Percentiles rank a stretch among this genome's conserved stretches.
Evolutionary conservation across 129 eudicot genomes (phyloP).

Genomic region (Lactuca sativa): DNA sequence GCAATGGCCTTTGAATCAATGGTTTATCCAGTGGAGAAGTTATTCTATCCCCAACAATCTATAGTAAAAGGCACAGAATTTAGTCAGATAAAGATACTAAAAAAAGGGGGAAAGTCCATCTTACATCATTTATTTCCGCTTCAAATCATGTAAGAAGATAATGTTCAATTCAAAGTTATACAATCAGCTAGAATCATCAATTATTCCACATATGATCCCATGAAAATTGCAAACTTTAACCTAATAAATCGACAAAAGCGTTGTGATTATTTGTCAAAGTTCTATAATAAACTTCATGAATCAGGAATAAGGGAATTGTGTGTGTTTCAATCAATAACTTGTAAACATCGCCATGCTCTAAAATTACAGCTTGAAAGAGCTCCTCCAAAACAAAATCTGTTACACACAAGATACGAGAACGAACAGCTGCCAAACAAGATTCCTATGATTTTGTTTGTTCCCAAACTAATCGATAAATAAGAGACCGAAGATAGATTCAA

Average conservation of each 20-base stretch:
- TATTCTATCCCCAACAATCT: conserved; percentile 53
- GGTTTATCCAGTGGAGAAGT: conserved; percentile 41
- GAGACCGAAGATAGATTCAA: background rate
- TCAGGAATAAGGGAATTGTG: background rate
- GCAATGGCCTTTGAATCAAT: conserved; percentile 26
- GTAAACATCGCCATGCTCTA: background rate
- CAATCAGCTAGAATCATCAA: conserved; percentile 14
- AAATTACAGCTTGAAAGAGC: background rate
- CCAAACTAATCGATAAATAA: background rate
- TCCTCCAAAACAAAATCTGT: background rate
- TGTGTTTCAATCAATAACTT: background rate
- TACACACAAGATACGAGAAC: background rate
- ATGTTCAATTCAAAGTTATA: background rate
- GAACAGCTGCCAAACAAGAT: background rate
- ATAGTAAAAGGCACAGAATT: conserved; percentile 4
- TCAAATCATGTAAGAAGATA: conserved; percentile 4
- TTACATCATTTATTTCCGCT: conserved; percentile 15
- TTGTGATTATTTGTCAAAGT: background rate
- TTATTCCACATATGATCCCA: conserved; percentile 1
- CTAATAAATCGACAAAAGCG: background rate
- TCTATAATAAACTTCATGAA: conserved; percentile 3
- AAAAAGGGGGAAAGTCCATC: background rate
- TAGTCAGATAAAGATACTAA: background rate
- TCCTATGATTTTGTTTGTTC: background rate
- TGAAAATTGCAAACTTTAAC: conserved; percentile 11